Percentiles rank a stretch among this genome's conserved stretches.
phyloP scores from a whole-genome alignment of 164 flowering plant genomes.

The Nymphaea colorata region DNA sequence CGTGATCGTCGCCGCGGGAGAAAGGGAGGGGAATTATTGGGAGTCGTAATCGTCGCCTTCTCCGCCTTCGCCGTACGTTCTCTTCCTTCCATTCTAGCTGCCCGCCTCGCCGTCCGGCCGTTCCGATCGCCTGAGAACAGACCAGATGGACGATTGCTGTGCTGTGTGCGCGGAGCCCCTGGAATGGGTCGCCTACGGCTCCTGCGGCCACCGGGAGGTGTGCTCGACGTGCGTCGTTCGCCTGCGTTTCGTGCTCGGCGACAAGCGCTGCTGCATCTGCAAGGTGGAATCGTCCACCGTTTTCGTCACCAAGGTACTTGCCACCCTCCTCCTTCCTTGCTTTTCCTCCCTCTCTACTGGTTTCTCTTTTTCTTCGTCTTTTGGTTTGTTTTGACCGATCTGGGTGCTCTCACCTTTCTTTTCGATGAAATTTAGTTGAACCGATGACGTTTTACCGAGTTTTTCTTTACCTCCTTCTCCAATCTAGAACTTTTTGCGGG shows the following conservation, averaged over 20 bases:
- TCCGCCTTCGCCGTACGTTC: too few relatives aligned
- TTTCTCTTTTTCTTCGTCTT: neutral
- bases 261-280: conserved; percentile 84
- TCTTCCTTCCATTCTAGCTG: too few relatives aligned
- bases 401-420: neutral
- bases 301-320: conserved; percentile 81
- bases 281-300: conserved; percentile 53
- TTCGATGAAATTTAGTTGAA: neutral
- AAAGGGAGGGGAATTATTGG: too few relatives aligned
- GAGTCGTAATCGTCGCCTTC: too few relatives aligned
- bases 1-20: too few relatives aligned
- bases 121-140: too few relatives aligned
- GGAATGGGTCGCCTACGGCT: conserved; percentile 90
- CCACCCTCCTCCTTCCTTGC: neutral
- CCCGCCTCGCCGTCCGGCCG: too few relatives aligned
- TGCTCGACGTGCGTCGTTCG: conserved; percentile 94
- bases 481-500: too few relatives aligned
- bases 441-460: too few relatives aligned
- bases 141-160: conserved; percentile 76
- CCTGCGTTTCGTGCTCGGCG: conserved; percentile 80
- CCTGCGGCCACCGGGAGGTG: conserved; percentile 82
- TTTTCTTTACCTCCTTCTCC: too few relatives aligned
- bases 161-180: conserved; percentile 87
- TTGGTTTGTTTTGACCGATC: neutral
- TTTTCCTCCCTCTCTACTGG: neutral